Evolutionary conservation across 2,329 filamentous ascomycete genomes (phyloP), one percentile per base, ranked within the genome.

Genomic region (Exophiala sp.): DNA sequence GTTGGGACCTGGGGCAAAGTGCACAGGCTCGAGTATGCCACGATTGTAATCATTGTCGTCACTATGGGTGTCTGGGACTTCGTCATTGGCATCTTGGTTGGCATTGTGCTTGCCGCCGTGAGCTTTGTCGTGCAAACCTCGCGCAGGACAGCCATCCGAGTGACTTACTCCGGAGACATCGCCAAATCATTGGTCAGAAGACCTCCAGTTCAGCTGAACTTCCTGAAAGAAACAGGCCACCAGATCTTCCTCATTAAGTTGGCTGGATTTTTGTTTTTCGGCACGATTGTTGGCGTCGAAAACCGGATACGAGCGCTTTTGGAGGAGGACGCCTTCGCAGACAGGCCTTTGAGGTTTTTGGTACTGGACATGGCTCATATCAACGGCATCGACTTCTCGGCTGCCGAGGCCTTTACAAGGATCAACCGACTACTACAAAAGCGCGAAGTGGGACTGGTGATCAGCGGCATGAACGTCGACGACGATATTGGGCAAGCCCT

Each of bases 11-110:
- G 89, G 68, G 91, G 91, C 59, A 95, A 94, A 71, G 77, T 97
- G 35, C 89, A 95, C 68, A 75, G 81, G 48, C 82, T 92, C 10
- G 94, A 99, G 68, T 99, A 96, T 69, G 68, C 94, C 33, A 99
- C 94, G 5, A 89, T 86, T 42, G 75, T 96, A 52, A 84, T 85
- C 35, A 97, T 97, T 61, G 91, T 96, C 1, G 75, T 96, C 16
- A 89, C 95, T 36, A 99, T 99, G 94, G 94, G 94, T 1, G 84
- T 91, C 8, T 92, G 95, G 72, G 94, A 99, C 71, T 99, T 99
- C 67, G 94, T 99, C 3, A 84, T 91, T 24, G 94, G 94, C 16
- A 96, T 99, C 41, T 85, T 94, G 9, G 82, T 96, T 29, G 94
- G 94, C 3, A 95, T 99, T 50, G 79, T 95, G 1, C 77, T 99